Conservation (phyloP, 2,329 filamentous ascomycete genomes). For the Lachnellula willkommii region DNA sequence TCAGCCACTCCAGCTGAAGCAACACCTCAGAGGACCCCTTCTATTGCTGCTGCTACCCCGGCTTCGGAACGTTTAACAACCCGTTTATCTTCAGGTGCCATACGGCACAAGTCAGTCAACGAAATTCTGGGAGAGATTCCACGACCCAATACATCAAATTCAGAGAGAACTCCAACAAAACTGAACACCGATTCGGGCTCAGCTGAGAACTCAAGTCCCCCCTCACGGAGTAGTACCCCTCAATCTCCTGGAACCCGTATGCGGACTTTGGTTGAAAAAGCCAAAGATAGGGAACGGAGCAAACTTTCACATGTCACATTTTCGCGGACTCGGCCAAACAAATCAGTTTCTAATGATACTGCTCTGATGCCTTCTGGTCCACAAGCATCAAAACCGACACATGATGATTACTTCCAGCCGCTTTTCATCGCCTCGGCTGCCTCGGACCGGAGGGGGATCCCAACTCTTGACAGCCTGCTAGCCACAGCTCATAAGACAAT, state of each 20-base stretch:
- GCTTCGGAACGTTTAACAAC: conserved; percentile 58
- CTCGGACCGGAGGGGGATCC: conserved; percentile 58
- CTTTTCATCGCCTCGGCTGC: conserved; percentile 52
- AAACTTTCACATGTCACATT: conserved; percentile 74
- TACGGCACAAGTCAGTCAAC: conserved; percentile 66
- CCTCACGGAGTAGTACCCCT: conserved; percentile 37
- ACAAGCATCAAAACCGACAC: conserved; percentile 7
- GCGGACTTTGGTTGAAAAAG: conserved; percentile 27
- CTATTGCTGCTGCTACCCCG: conserved; percentile 30
- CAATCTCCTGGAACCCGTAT: conserved; percentile 37
- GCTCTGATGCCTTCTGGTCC: conserved; percentile 13
- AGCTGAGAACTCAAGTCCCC: conserved; percentile 18
- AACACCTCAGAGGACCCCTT: conserved; percentile 22
- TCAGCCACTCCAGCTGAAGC: conserved; percentile 14
- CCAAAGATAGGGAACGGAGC: conserved; percentile 54
- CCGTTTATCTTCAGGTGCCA: conserved; percentile 62
- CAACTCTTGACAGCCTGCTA: conserved; percentile 64
- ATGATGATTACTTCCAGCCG: conserved; percentile 60
- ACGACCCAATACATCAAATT: conserved; percentile 30
- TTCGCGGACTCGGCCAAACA: conserved; percentile 54
- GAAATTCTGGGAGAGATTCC: conserved; percentile 63
- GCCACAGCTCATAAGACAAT: conserved; percentile 84
- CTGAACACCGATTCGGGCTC: conserved; percentile 16
- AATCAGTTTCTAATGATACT: conserved; percentile 32
- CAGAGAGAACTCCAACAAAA: conserved; percentile 15